A percentile compares a stretch with the other conserved stretches of the same genome.
Evolutionary conservation across 2,329 filamentous ascomycete genomes (phyloP).

Genomic region (Botrytis hyacinthi): DNA sequence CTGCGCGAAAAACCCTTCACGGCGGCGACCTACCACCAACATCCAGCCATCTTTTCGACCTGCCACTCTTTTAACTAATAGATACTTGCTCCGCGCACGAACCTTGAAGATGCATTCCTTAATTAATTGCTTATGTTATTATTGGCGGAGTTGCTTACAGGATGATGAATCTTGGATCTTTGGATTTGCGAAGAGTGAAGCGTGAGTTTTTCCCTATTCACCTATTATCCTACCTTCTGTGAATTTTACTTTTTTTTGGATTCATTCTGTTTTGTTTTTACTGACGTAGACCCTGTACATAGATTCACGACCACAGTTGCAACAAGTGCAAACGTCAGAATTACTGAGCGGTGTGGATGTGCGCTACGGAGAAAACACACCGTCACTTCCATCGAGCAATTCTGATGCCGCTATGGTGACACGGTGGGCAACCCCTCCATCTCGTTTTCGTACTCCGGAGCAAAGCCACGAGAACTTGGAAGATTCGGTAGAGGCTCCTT

Average conservation of each 20-base stretch:
- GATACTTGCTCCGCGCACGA: conserved; percentile 8
- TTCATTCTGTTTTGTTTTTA: conserved; percentile 21
- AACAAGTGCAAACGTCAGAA: conserved; percentile 27
- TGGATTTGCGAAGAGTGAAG: conserved; percentile 30
- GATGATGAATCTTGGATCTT: conserved; percentile 35
- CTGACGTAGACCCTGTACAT: conserved; percentile 24
- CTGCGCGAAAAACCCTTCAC: background rate
- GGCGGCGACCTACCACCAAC: conserved; percentile 15
- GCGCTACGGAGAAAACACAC: conserved; percentile 26
- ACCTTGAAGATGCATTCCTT: conserved; percentile 34
- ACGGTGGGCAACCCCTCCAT: conserved; percentile 33
- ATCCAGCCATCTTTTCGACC: conserved; percentile 18
- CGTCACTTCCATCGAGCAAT: conserved; percentile 31
- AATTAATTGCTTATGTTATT: conserved; percentile 31
- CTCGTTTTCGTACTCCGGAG: conserved; percentile 11
- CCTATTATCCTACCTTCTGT: too few species aligned
- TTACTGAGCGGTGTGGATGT: conserved; percentile 28
- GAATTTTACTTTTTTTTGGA: background rate
- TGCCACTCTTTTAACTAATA: conserved; percentile 16
- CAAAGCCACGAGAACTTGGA: conserved; percentile 5
- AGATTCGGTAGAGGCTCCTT: conserved; percentile 21
- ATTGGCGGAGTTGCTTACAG: conserved; percentile 22
- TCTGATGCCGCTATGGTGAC: conserved; percentile 33
- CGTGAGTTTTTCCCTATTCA: conserved; percentile 28
- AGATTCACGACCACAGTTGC: conserved; percentile 33